These are phyloP conservation scores for Colletotrichum sp. DNA, from an alignment of 2,329 filamentous ascomycete species.

Conservation along the genomic window DNA sequence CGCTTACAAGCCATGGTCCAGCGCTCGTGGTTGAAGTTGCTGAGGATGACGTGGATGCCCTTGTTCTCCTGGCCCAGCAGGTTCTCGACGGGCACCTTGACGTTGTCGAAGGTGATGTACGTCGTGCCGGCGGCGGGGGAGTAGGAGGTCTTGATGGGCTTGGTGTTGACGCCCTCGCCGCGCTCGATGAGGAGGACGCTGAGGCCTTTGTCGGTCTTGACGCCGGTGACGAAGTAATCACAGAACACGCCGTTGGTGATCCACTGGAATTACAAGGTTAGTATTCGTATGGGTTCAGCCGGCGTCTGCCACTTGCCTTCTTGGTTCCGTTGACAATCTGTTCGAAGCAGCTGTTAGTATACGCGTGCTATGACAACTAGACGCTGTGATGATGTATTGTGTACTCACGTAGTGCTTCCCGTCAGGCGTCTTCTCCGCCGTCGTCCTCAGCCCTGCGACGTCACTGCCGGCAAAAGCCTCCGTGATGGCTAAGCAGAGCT, in stretches of 20 bases:
- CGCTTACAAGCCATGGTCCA: slow-evolving; percentile 73
- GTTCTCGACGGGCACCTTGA: slow-evolving; percentile 82
- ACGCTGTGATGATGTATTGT: background rate
- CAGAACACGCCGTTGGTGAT: slow-evolving; percentile 76
- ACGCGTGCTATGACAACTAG: background rate
- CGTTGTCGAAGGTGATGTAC: slow-evolving; percentile 83
- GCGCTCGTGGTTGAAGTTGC: slow-evolving; percentile 89
- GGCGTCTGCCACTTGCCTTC: slow-evolving; percentile 50
- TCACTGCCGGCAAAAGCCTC: slow-evolving; percentile 88
- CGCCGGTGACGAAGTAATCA: slow-evolving; percentile 85
- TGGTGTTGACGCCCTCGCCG: slow-evolving; percentile 77
- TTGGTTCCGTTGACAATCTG: slow-evolving; percentile 73
- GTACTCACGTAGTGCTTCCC: slow-evolving; percentile 72
- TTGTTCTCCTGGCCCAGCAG: slow-evolving; percentile 84
- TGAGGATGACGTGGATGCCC: slow-evolving; percentile 82
- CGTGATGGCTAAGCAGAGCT: slow-evolving; percentile 86
- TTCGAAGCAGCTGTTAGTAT: background rate
- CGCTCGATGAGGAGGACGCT: slow-evolving; percentile 78
- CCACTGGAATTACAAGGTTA: background rate
- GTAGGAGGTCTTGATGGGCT: slow-evolving; percentile 81
- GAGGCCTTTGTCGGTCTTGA: slow-evolving; percentile 79
- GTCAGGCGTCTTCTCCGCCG: slow-evolving; percentile 76
- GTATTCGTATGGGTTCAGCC: background rate
- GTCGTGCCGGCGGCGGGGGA: slow-evolving; percentile 80
- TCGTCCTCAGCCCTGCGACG: slow-evolving; percentile 80